Base-by-base conservation (phyloP, 495 filamentous ascomycete species). In the Hypoxylon fuscum region DNA sequence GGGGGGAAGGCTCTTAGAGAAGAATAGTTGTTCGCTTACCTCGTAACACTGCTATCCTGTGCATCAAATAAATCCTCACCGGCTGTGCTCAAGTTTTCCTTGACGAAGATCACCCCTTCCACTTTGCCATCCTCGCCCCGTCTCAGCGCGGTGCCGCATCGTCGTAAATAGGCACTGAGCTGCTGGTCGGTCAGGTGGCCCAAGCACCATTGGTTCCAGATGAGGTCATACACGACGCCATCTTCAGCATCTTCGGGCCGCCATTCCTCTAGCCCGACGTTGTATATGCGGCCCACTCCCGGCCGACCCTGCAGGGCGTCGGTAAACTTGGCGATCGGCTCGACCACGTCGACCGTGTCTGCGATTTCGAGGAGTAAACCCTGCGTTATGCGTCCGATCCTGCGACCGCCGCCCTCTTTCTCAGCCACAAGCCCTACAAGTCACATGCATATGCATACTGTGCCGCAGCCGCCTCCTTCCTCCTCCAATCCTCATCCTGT, bases 161-260 rank as follows among this genome's bases (percentile, higher is more conserved):
- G 78, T 59, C 73, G 53, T 8, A 97, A 73, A 56, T 88, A 96
- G 11, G 70, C 79, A 17, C 87, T 83, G 17, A 97, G 71, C 73
- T 96, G 86, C 32, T 66, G 68, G 76, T 96, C 94, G n/a, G 86
- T 93, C 48, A 97, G 75, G 70, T 97, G 89, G 12, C 92, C 91
- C n/a, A 96, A 74, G 76, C 93, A 97, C 93, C 93, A 96, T 75
- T 97, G 94, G 43, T 85, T 90, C 83, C 86, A 89, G 64, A 90
- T 79, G 40, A 89, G 64, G 59, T 87, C 81, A 56, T 83, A 93
- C 9, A 4, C 79, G 34, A 81, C 43, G 54, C 77, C 82, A 61
- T 90, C 89, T 40, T 72, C 74, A 21, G 77, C 14, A 1, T 55
- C 80, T 4, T 78, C 73, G 9, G 89, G 90, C 45, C 62, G 57